These are phyloP conservation scores for Comarum palustre DNA, from an alignment of 306 rosid genomes.

Conservation along the genomic window DNA sequence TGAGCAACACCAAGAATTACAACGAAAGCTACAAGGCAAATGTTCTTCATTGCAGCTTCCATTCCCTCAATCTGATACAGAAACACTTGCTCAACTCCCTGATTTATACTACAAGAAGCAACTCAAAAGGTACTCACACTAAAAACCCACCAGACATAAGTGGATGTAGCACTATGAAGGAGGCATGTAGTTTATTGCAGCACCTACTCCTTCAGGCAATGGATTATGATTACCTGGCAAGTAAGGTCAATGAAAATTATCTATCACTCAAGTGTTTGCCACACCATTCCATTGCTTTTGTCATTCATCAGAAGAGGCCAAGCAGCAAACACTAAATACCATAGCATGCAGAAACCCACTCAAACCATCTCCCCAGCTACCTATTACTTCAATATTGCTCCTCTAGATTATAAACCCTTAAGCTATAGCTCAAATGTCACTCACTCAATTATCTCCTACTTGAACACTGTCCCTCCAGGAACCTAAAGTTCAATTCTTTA, in stretches of 20 bases:
- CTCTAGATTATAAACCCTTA: background rate
- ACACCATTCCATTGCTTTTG: background rate
- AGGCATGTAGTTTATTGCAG: constrained; percentile 9
- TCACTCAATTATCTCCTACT: background rate
- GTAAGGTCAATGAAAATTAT: background rate
- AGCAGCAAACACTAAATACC: background rate
- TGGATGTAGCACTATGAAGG: constrained; percentile 38
- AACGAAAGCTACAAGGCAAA: constrained; percentile 21
- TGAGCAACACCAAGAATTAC: constrained; percentile 10
- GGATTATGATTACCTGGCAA: constrained; percentile 15
- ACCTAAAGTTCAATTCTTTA: background rate
- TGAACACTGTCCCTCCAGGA: background rate
- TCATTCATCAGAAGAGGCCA: background rate
- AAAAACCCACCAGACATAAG: constrained; percentile 19
- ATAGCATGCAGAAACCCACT: constrained; percentile 5
- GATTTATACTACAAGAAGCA: constrained; percentile 28
- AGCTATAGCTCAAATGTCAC: background rate
- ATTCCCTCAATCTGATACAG: constrained; percentile 3
- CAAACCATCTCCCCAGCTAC: background rate
- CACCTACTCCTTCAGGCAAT: constrained; percentile 24
- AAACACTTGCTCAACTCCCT: background rate
- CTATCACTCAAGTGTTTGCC: background rate
- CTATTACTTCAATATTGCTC: background rate
- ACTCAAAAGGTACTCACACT: constrained; percentile 12
- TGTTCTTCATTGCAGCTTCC: constrained; percentile 32